Evolutionary conservation across 805 yeast species (phyloP), one percentile per base, ranked within the genome.

Genomic region (Lachancea sp.): DNA sequence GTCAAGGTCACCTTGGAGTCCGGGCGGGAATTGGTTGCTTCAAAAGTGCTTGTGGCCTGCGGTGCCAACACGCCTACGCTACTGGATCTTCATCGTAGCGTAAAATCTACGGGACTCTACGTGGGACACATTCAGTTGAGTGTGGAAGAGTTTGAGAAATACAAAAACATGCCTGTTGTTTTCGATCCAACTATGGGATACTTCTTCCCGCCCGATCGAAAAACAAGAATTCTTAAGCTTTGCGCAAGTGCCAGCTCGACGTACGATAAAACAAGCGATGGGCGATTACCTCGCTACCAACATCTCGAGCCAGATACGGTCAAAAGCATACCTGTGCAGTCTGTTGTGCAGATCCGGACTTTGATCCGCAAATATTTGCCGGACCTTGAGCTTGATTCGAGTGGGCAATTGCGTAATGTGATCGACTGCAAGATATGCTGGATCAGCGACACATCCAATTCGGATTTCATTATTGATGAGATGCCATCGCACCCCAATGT

Each of bases 141-240:
- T 0, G 58, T 58, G 7, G 54, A 56, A 30, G 75, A 72, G 47
- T 70, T 53, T 46, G 56, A 55, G 20, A 57, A 54, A 22, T 70
- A 59, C 43, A 64, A 65, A 48, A 48, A 57, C 38, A 60, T 72
- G 15, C 78, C 77, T 1, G 60, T 72, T 9, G 67, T 73, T 20
- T 71, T 71, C 55, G 65, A 70, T 47, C 58, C 72, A 0, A 71
- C 68, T 34, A 40, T 52, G 43, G 77, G 77, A 0, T 73, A 71
- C 46, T 71, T 69, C 54, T 73, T 73, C 58, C 75, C 77, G 3
- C 77, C 78, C 11, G 76, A 72, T 49, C 51, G 57, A 7, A 60
- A 60, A 1, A 60, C 67, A 0, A 63, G 56, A 26, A 46, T 49
- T n/a, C 45, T 69, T 47, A 73, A 73, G 49, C 54, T 73, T 38